Evolutionary conservation across 306 rosid genomes (phyloP), one percentile per base, ranked within the genome.

Genomic region (Medicago lupulina): DNA sequence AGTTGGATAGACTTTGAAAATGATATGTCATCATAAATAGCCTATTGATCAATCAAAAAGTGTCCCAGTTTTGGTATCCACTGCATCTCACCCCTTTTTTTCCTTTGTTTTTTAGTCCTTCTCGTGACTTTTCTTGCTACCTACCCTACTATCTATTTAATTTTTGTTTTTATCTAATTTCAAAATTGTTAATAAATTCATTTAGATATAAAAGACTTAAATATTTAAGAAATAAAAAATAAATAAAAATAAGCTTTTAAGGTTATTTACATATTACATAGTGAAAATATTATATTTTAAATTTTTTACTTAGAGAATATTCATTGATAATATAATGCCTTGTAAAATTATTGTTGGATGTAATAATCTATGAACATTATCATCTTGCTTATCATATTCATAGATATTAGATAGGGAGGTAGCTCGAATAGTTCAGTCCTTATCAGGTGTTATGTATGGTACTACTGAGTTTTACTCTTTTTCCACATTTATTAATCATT

Each of bases 1-100:
- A 8, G 19, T 10, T 23, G 7, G 19, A 64, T 49, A n/a, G 12
- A 55, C 51, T 46, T n/a, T 38, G 79, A 75, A 75, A 80, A 15
- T 7, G 59, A 68, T 59, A 51, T 5, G 41, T 50, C 47, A n/a
- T 28, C 31, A 55, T 14, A 38, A 38, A 50, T 50, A 15, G 16
- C 17, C 11, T 66, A 1, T 44, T n/a, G 57, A 50, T 50, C 55
- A 64, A 64, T 7, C 28, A n/a, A 40, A 39, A 23, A 9, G 9
- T 31, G 23, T n/a, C 69, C 31, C 7, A 25, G 4, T 43, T 61
- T 28, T 23, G 62, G 21, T 58, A 15, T 67, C 9, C 15, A 28
- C 9, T 6, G 14, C 53, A n/a, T 49, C 41, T 36, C 12, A 9
- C 51, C 28, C 18, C 4, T 2, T 49, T 47, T 75, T 17, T 62